phyloP scores from a whole-genome alignment of 352 stramenopile genomes.

The Phytophthora constricta region DNA sequence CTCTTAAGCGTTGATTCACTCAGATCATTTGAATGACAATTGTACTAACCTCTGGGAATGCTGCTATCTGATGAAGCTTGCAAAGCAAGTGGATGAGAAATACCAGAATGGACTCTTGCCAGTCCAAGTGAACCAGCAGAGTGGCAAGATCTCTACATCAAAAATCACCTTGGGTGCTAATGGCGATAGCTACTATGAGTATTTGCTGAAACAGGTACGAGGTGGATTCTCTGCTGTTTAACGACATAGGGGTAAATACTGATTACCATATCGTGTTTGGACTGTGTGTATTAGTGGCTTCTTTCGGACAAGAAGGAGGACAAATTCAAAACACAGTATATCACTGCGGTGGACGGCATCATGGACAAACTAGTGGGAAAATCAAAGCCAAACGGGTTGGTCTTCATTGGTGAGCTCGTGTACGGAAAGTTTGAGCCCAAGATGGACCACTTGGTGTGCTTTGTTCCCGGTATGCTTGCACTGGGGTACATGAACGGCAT shows the following conservation, averaged over 20 bases:
- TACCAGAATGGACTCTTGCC: conserved; percentile 65
- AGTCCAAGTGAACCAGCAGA: conserved; percentile 53
- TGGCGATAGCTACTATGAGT: conserved; percentile 89
- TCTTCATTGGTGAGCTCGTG: conserved; percentile 78
- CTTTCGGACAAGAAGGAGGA: conserved; percentile 73
- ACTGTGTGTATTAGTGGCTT: conserved; percentile 55
- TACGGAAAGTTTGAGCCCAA: conserved; percentile 59
- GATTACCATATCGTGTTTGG: conserved; percentile 6
- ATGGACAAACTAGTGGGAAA: conserved; percentile 58
- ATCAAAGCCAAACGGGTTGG: conserved; percentile 63
- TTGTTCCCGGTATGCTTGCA: conserved; percentile 88
- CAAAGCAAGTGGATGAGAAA: conserved; percentile 55
- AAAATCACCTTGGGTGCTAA: conserved; percentile 79
- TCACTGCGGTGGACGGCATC: conserved; percentile 70
- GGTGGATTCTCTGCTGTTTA: no score
- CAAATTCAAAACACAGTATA: conserved; percentile 76
- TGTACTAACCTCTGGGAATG: not conserved
- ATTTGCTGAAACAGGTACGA: conserved; percentile 80
- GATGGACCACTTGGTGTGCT: conserved; percentile 93
- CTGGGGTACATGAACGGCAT: conserved; percentile 83
- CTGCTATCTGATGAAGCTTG: conserved; percentile 37
- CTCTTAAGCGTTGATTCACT: no score
- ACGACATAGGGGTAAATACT: no score
- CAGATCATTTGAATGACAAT: not conserved
- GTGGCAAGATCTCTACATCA: conserved; percentile 45